phyloP scores from a whole-genome alignment of 768 basidiomycete species.

The Tephrocybe sp. region DNA sequence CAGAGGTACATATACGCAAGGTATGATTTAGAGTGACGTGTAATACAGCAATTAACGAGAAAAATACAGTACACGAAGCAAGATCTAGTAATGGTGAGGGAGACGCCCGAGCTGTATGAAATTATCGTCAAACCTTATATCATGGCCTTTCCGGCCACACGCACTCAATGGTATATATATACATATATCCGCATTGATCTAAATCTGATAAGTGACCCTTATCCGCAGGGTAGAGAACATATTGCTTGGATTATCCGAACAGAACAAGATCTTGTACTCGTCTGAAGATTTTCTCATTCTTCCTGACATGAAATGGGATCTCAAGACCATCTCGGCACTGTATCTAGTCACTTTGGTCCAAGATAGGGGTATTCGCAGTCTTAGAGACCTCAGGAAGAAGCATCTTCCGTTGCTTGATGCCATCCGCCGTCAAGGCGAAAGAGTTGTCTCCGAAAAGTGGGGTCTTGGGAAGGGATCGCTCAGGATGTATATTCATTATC shows the following conservation, averaged over 20 bases:
- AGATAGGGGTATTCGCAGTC: slow-evolving; percentile 58
- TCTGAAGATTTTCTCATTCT: slow-evolving; percentile 72
- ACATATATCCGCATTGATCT: background rate
- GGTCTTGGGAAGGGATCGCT: slow-evolving; percentile 61
- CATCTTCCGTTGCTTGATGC: slow-evolving; percentile 70
- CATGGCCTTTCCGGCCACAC: slow-evolving; percentile 63
- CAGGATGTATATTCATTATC: slow-evolving; percentile 90
- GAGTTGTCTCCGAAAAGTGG: slow-evolving; percentile 62
- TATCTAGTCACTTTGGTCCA: slow-evolving; percentile 84
- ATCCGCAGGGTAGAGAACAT: slow-evolving; percentile 80
- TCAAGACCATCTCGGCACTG: slow-evolving; percentile 66
- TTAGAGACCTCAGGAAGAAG: slow-evolving; percentile 69
- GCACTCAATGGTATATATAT: slow-evolving; percentile 74
- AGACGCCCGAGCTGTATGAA: slow-evolving; percentile 80
- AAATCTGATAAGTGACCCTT: background rate
- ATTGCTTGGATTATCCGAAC: slow-evolving; percentile 73
- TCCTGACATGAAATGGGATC: slow-evolving; percentile 98
- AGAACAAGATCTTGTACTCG: slow-evolving; percentile 68
- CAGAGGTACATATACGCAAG: slow-evolving; percentile 87
- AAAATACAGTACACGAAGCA: slow-evolving; percentile 76
- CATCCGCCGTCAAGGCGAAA: slow-evolving; percentile 58
- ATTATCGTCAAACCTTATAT: slow-evolving; percentile 80
- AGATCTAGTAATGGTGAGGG: slow-evolving; percentile 66
- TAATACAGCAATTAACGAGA: background rate
- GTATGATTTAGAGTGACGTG: slow-evolving; percentile 28